These are phyloP conservation scores for Haplographium delicatum DNA, from an alignment of 495 filamentous ascomycete species.

Conservation along the genomic window DNA sequence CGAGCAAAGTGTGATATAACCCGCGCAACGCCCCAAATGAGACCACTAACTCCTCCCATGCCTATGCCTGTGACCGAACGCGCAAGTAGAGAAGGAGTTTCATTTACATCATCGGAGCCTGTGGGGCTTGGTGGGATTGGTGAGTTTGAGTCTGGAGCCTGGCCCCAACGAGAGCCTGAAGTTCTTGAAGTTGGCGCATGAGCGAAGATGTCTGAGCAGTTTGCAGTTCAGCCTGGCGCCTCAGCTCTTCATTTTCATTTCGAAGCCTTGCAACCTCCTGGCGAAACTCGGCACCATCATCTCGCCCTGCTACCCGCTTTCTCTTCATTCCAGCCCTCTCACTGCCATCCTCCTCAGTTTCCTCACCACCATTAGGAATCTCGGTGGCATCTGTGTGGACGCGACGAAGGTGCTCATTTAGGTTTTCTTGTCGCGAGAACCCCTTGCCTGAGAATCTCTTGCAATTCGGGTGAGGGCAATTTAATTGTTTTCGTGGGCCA, in stretches of 20 bases:
- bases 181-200: slow-evolving; percentile 43
- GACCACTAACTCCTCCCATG: slow-evolving; percentile 6
- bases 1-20: background rate
- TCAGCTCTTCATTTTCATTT: slow-evolving; percentile 44
- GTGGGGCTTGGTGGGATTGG: slow-evolving; percentile 6
- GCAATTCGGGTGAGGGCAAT: slow-evolving; percentile 76
- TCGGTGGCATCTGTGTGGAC: slow-evolving; percentile 55
- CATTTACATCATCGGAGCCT: slow-evolving; percentile 16
- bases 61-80: background rate
- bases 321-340: slow-evolving; percentile 20
- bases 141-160: slow-evolving; percentile 27
- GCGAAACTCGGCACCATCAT: slow-evolving; percentile 44
- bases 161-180: slow-evolving; percentile 24
- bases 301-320: slow-evolving; percentile 20
- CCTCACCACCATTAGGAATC: slow-evolving; percentile 35
- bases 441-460: slow-evolving; percentile 71
- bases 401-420: slow-evolving; percentile 79
- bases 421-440: slow-evolving; percentile 82
- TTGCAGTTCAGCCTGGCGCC: background rate
- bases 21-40: background rate
- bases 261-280: slow-evolving; percentile 53
- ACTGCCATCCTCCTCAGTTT: slow-evolving; percentile 21
- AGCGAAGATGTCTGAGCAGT: slow-evolving; percentile 27
- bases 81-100: background rate
- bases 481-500: slow-evolving; percentile 70